Base-by-base conservation (phyloP, 139 green algal genomes). In the Volvox africanus region DNA sequence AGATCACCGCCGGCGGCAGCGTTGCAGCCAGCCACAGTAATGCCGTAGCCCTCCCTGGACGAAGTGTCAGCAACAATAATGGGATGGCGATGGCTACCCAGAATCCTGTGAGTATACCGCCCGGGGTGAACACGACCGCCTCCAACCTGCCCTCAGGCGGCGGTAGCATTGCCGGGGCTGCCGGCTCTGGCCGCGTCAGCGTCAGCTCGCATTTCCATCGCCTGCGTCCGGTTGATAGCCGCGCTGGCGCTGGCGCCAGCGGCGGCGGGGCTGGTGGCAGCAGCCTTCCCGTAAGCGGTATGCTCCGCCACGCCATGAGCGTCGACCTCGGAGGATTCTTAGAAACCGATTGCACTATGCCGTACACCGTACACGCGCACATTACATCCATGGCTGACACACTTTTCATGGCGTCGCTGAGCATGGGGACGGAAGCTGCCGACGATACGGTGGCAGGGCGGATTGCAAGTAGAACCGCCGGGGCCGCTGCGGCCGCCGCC, bases 361-460 rank as follows among this genome's bases (percentile, higher is more conserved):
- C 18, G 67, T 35, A 26, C 1, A 36, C 9, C 22, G 67, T 88
- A 20, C 83, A 88, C 36, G 67, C 83, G 1, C 83, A 88, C 83
- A 36, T 88, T 13, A 69, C 83, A 14, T 88, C 83, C 32, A 36
- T 80, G 67, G 83, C 83, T 36, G 67, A 88, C 83, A 88, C 83
- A 37, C 26, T 88, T 28, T 37, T 88, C n/a, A 77, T 88, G 67
- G n/a, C 62, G 3, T 77, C 67, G 32, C 20, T 86, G 44, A 79
- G 30, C 26, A 33, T 35, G 32, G 62, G 20, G 30, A 22, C 26
- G 3, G 62, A 62, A 22, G 50, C 28, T 61, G 50, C 12, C 1
- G 30, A 55, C 75, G 32, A 81, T 21, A 17, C 17, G 75, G 26
- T 21, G 14, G 71, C 71, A 28, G 67, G 67, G 11, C 67, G 44